These are phyloP conservation scores for Rhizomucor pusillus DNA, from an alignment of 371 early-diverging fungal genomes.

Conservation along the genomic window DNA sequence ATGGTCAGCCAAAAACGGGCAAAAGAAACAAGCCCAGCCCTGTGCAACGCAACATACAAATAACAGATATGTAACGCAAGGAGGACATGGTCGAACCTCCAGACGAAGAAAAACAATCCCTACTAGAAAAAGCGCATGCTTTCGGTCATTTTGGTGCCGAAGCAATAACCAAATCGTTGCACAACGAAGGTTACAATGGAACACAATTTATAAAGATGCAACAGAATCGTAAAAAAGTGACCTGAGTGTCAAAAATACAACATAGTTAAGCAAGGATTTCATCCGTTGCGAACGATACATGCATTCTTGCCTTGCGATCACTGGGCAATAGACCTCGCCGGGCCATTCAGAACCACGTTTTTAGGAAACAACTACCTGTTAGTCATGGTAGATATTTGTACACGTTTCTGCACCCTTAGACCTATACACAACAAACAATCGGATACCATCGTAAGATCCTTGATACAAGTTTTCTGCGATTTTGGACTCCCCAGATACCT, in stretches of 20 bases:
- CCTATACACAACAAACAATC: constrained; percentile 13
- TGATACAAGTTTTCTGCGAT: constrained; percentile 12
- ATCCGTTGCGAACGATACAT: constrained; percentile 14
- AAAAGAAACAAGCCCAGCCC: too few relatives aligned
- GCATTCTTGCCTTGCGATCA: constrained; percentile 16
- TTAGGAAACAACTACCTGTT: constrained; percentile 14
- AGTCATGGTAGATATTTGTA: constrained; percentile 21
- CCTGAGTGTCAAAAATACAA: constrained; percentile 14
- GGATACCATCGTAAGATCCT: constrained; percentile 6
- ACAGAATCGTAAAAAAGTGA: constrained; percentile 10
- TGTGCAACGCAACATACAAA: too few relatives aligned
- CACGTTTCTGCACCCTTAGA: constrained; percentile 14
- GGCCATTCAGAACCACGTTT: constrained; percentile 12
- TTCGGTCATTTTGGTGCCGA: constrained; percentile 19
- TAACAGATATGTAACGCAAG: background rate
- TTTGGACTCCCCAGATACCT: constrained; percentile 19
- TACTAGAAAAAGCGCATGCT: constrained; percentile 10
- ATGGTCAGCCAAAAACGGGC: too few relatives aligned
- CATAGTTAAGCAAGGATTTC: constrained; percentile 7
- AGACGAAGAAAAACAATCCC: background rate
- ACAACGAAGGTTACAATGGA: constrained; percentile 9
- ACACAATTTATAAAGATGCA: constrained; percentile 10
- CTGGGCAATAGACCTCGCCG: constrained; percentile 26
- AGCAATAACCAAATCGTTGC: constrained; percentile 6
- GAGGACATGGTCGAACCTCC: background rate